Evolutionary conservation across 2,329 filamentous ascomycete species (phyloP), one percentile per base, ranked within the genome.

Genomic region (Ophiocordyceps camponoti-floridani): DNA sequence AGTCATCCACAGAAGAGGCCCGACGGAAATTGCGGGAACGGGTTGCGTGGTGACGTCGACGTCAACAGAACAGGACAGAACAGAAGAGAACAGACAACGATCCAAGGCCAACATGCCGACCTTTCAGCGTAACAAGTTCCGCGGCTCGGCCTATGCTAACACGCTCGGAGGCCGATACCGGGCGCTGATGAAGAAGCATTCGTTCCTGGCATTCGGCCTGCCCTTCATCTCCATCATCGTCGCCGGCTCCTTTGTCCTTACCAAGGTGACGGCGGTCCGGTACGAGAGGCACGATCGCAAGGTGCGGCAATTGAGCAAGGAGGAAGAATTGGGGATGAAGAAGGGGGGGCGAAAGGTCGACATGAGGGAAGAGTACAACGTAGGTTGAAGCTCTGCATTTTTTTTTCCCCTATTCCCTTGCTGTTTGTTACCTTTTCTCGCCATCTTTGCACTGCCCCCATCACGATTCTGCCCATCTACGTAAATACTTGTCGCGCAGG

Each of bases 241-340:
- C 9, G 31, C 82, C 2, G 89, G 87, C 1, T 94, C 85, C 3
- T 98, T 98, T 62, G 83, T 94, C 54, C 73, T 98, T 43, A 96
- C 91, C 0, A 91, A 89, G 1, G 91, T 89, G 5, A 89, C 93
- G 19, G 91, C 93, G 13, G 70, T 98, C 43, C 77, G 93, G 47
- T 98, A 96, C 64, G 91, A 98, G 66, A 78, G 84, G 49, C 79
- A 95, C 57, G 91, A 98, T 60, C 77, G 86, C 50, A 89, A 85
- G 65, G 85, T 95, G 47, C 75, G 83, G 55, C 83, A 88, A 64
- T 63, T 96, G 65, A 83, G 76, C 47, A 78, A 83, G 54, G 84
- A 95, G 47, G 87, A 98, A 61, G 84, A 85, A 54, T 69, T 98
- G 59, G 80, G 85, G 12, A 71, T 96, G 45, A 80, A 84, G 44